Evolutionary conservation across 129 eudicot species (phyloP), one percentile per base, ranked within the genome.

Genomic region (Rutidosis leptorrhynchoides): DNA sequence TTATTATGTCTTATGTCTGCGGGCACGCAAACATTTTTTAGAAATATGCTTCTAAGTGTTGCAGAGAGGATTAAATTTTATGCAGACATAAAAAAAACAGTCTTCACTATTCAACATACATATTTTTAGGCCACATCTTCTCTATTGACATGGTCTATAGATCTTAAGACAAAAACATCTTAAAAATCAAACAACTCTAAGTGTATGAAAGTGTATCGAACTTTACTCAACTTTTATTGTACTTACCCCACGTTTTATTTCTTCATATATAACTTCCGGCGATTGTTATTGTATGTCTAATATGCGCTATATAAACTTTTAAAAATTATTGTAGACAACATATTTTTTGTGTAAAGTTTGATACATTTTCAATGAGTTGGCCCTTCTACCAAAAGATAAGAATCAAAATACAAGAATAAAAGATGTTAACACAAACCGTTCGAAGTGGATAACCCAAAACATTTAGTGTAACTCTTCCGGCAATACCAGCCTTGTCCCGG

Each of bases 371-470:
- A 12, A n/a, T n/a, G n/a, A n/a, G 46, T 10, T 2, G 12, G 4
- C 5, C 46, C 46, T 40, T 40, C 12, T 40, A 12, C 46, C 29
- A 19, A 22, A 28, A 58, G 9, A 45, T 6, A 58, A 19, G 22
- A 49, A n/a, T 23, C 16, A 59, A 26, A 19, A 35, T 28, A 11
- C 12, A 32, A 60, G 10, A 63, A 24, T 28, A 49, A 51, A 57
- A 74, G 24, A n/a, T 58, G 71, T 64, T 35, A 58, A 72, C 62
- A 43, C 84, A 58, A 80, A 93, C 98, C 91, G 95, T 87, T 72
- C 96, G 92, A 76, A 93, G 95, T 28, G 98, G 98, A 78, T 88
- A 93, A 58, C 98, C 98, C 79, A 93, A 74, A 70, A 76, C 81
- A 65, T 93, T 93, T 21, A 93, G 76, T 25, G 87, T 63, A 74